Evolutionary conservation across 768 basidiomycete genomes (phyloP).

Genomic region (Termitomyces sp.): DNA sequence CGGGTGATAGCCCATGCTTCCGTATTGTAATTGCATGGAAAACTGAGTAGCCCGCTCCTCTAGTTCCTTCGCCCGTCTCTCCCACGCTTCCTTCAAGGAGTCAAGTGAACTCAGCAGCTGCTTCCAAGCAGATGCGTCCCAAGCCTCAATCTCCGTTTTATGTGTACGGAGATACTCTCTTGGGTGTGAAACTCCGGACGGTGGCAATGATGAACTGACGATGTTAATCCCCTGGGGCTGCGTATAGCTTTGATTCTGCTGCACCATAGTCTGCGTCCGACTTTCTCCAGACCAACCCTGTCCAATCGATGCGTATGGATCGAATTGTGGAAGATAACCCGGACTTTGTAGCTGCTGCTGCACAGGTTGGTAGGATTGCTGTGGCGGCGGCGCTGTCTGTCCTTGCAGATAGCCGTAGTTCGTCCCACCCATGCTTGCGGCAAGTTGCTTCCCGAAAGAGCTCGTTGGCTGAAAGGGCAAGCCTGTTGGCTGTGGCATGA

Average conservation of each 20-base stretch:
- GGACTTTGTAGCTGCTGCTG: slow-evolving; percentile 46
- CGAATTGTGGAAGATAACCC: slow-evolving; percentile 45
- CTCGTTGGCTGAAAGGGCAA: slow-evolving; percentile 43
- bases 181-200: slow-evolving; percentile 51
- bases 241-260: slow-evolving; percentile 13
- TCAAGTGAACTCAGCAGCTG: slow-evolving; percentile 62
- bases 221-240: slow-evolving; percentile 11
- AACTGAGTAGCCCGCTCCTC: slow-evolving; percentile 39
- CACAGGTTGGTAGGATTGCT: slow-evolving; percentile 33
- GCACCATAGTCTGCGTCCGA: slow-evolving; percentile 15
- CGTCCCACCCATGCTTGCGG: slow-evolving; percentile 31
- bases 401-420: slow-evolving; percentile 35
- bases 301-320: slow-evolving; percentile 44
- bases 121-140: slow-evolving; percentile 71
- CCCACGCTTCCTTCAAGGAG: slow-evolving; percentile 63
- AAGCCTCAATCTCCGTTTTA: slow-evolving; percentile 64
- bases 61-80: slow-evolving; percentile 50
- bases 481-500: slow-evolving; percentile 15
- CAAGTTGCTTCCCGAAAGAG: slow-evolving; percentile 53
- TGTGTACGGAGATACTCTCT: slow-evolving; percentile 61
- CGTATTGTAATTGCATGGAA: slow-evolving; percentile 39
- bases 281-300: slow-evolving; percentile 35
- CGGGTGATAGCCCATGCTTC: slow-evolving; percentile 39
- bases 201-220: slow-evolving; percentile 20
- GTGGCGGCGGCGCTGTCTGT: slow-evolving; percentile 20